Evolutionary conservation across 2,329 filamentous ascomycete genomes (phyloP).

Genomic region (Cladophialophora carrionii): DNA sequence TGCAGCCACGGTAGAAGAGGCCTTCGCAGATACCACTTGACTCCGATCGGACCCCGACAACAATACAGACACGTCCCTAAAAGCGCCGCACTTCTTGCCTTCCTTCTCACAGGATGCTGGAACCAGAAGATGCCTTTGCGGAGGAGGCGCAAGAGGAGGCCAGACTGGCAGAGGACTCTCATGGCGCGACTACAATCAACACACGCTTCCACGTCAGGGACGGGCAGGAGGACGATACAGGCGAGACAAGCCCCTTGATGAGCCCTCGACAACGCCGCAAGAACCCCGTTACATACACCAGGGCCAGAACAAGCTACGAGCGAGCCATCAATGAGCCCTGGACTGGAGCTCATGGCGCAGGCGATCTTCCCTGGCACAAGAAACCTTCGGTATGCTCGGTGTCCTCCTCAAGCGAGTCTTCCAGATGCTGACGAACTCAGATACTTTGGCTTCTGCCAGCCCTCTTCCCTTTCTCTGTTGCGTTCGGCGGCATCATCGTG

Average conservation of each 20-base stretch:
- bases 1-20: constrained; percentile 19
- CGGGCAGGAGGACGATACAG: constrained; percentile 34
- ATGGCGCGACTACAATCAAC: constrained; percentile 10
- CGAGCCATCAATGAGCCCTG: constrained; percentile 37
- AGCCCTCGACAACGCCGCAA: constrained; percentile 24
- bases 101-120: constrained; percentile 37
- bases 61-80: background rate
- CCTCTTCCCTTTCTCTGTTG: constrained; percentile 79
- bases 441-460: constrained; percentile 82
- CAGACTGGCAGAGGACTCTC: constrained; percentile 24
- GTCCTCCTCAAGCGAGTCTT: constrained; percentile 12
- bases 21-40: background rate
- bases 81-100: background rate
- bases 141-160: constrained; percentile 43
- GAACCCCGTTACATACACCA: constrained; percentile 22
- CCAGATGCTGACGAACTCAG: constrained; percentile 48
- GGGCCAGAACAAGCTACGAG: constrained; percentile 33
- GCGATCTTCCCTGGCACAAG: constrained; percentile 52
- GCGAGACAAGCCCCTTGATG: constrained; percentile 42
- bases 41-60: background rate
- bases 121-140: constrained; percentile 43
- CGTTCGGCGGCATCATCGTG: constrained; percentile 82
- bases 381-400: constrained; percentile 52
- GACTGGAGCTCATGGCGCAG: constrained; percentile 45
- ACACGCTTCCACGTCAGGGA: constrained; percentile 26